phyloP scores from a whole-genome alignment of 2,329 filamentous ascomycete genomes.

The Arthroderma sp. region DNA sequence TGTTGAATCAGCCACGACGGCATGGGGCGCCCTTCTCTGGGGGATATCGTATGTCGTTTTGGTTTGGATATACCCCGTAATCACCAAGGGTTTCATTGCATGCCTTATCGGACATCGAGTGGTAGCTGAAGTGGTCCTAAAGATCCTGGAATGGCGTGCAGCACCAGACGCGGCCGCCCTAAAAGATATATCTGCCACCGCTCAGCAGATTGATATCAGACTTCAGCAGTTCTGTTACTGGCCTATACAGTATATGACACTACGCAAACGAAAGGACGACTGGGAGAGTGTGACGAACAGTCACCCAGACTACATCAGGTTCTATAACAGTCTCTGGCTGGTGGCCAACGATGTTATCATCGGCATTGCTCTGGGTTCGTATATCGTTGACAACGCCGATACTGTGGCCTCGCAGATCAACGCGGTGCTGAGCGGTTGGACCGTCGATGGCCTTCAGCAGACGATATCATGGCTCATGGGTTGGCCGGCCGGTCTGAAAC shows the following conservation, averaged over 20 bases:
- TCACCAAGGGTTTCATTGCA: slow-evolving; percentile 62
- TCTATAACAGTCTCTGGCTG: slow-evolving; percentile 97
- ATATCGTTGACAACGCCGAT: slow-evolving; percentile 86
- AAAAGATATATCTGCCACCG: slow-evolving; percentile 91
- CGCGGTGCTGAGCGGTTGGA: slow-evolving; percentile 63
- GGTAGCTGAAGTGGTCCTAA: slow-evolving; percentile 65
- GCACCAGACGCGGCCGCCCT: slow-evolving; percentile 69
- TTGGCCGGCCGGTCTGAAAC: slow-evolving; percentile 85
- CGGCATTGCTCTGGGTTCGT: slow-evolving; percentile 87
- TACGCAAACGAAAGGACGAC: slow-evolving; percentile 77
- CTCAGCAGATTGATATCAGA: slow-evolving; percentile 93
- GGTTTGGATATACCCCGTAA: slow-evolving; percentile 64
- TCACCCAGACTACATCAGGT: slow-evolving; percentile 95
- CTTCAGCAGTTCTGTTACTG: slow-evolving; percentile 98
- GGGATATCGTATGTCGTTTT: slow-evolving; percentile 59
- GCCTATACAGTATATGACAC: slow-evolving; percentile 88
- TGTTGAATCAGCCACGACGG: slow-evolving; percentile 79
- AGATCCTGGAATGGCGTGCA: slow-evolving; percentile 71
- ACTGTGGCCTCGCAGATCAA: slow-evolving; percentile 75
- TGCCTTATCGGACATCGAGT: slow-evolving; percentile 68
- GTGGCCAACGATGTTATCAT: slow-evolving; percentile 98
- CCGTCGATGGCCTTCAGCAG: slow-evolving; percentile 71
- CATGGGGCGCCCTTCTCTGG: slow-evolving; percentile 62
- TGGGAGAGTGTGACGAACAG: slow-evolving; percentile 94
- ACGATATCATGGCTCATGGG: slow-evolving; percentile 95